Evolutionary conservation across 495 filamentous ascomycete genomes (phyloP).

Genomic region (Saxophila tyrrhenica): DNA sequence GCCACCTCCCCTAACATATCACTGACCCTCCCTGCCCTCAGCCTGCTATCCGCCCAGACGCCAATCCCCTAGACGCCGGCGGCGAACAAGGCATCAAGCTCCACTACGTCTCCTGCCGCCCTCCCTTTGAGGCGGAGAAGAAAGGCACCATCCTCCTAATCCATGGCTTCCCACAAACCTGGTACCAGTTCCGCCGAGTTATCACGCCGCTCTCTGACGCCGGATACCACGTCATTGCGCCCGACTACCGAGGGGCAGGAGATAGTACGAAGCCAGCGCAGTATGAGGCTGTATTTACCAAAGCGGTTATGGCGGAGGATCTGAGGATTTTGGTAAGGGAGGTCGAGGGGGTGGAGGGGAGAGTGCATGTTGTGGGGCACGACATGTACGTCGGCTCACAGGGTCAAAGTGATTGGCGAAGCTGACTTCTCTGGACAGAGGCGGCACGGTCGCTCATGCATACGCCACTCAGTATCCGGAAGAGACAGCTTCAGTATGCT

Average conservation of each 20-base stretch:
- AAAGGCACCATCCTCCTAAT: conserved; percentile 12
- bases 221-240: conserved; percentile 13
- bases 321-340: conserved; percentile 22
- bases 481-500: conserved; percentile 28
- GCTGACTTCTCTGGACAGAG: conserved; percentile 10
- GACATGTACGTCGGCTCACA: conserved; percentile 29
- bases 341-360: conserved; percentile 27
- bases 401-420: background rate
- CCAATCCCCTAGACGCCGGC: background rate
- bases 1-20: background rate
- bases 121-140: background rate
- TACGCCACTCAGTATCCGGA: conserved; percentile 23
- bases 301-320: conserved; percentile 29
- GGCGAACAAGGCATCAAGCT: background rate
- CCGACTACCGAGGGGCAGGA: conserved; percentile 10
- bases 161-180: conserved; percentile 14
- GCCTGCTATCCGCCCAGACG: background rate
- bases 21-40: background rate
- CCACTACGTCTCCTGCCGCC: background rate
- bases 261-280: conserved; percentile 24
- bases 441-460: conserved; percentile 30
- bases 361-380: conserved; percentile 36
- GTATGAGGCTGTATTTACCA: conserved; percentile 28
- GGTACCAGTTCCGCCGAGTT: conserved; percentile 12
- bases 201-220: conserved; percentile 4